These are phyloP conservation scores for Apiospora kogelbergensis DNA, from an alignment of 2,329 filamentous ascomycete species.

Conservation along the genomic window DNA sequence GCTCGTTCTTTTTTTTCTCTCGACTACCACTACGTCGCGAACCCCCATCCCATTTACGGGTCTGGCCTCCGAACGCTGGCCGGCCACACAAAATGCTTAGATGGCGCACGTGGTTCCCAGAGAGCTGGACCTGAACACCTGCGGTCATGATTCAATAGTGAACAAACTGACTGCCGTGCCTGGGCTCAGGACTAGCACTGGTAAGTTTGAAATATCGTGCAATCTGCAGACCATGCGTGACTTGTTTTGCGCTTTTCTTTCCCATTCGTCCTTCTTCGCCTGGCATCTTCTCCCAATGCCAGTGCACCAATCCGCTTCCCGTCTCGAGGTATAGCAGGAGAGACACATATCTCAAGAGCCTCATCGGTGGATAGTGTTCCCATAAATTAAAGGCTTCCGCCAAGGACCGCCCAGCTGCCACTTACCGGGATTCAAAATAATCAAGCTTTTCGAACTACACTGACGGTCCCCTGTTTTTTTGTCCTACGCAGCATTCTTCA, in stretches of 20 bases:
- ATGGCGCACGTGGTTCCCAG: constrained; percentile 35
- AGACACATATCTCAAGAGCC: neutral
- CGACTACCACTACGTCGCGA: neutral
- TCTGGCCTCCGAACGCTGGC: constrained; percentile 14
- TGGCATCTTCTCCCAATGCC: neutral
- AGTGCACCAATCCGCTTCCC: constrained; percentile 5
- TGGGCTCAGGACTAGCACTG: constrained; percentile 59
- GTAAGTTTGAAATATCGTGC: constrained; percentile 41
- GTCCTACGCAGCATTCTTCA: constrained; percentile 68
- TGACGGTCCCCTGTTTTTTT: constrained; percentile 18
- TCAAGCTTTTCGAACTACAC: constrained; percentile 17
- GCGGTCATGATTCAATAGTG: constrained; percentile 43
- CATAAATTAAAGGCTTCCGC: neutral
- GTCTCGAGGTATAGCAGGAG: neutral
- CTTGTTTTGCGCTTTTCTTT: neutral
- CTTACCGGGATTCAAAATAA: neutral
- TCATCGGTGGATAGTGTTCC: neutral
- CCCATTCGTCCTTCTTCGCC: neutral
- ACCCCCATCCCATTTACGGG: neutral
- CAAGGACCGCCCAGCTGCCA: neutral
- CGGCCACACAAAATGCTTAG: constrained; percentile 30
- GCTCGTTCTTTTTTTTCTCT: neutral
- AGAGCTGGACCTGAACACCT: constrained; percentile 33
- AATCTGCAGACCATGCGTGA: neutral
- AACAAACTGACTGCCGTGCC: constrained; percentile 57